Evolutionary conservation across 73 alveolate genomes (phyloP), one percentile per base, ranked within the genome.

Genomic region (Paramecium tetraurelia): DNA sequence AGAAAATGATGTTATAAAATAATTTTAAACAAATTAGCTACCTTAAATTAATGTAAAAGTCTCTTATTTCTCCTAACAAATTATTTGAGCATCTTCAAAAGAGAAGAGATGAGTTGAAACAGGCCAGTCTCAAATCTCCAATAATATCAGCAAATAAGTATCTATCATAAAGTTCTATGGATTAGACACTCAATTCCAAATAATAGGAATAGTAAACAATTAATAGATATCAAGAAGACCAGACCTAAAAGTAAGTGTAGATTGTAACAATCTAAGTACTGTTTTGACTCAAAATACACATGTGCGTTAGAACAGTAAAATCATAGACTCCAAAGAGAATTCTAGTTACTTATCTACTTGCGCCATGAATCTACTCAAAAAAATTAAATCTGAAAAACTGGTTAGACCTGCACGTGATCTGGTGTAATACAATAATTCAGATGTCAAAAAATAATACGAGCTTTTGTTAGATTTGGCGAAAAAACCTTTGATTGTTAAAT

Each of bases 231-330:
- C 11, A 75, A 75, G 59, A 75, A 35, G 59, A 4, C 20, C 29
- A 33, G 87, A 36, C 87, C 87, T 75, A 40, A 36, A 75, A 75
- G 87, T 40, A 36, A 36, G 87, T 44, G 38, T 14, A 7, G 58
- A 75, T 36, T 14, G 33, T 36, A 75, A 75, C 36, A 44, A 75
- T 36, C 38, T 36, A 33, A 75, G 36, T 18, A 75, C 59, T 75
- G 35, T 40, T 31, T 75, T 75, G 2, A 14, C 31, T 14, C 12
- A 75, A 40, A 75, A 75, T 31, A 16, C 41, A 10, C 68, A 75
- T 33, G 69, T 38, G 31, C 87, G 87, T 75, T 75, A 75, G 59
- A 75, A 75, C 48, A 75, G 87, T 36, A 75, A 75, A 35, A 36
- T 75, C 41, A 8, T 75, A 21, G 87, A 75, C 3, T 14, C 20